Conservation (phyloP, 2,329 filamentous ascomycete species). For the Fusarium sp. region DNA sequence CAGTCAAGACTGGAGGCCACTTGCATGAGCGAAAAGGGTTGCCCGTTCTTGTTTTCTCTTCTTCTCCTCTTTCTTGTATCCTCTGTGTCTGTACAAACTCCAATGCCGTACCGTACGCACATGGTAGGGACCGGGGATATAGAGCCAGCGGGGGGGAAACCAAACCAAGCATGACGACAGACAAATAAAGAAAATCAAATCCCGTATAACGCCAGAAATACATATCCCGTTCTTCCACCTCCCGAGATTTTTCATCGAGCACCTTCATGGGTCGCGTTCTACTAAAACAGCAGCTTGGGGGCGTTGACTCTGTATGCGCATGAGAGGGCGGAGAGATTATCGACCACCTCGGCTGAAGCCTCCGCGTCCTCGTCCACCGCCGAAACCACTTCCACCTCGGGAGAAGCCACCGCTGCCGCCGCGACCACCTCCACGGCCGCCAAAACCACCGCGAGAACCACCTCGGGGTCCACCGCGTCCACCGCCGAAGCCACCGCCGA, state of each 20-base stretch:
- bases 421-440: slow-evolving; percentile 51
- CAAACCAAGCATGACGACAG: slow-evolving; percentile 41
- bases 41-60: slow-evolving; percentile 44
- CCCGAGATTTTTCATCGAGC: slow-evolving; percentile 19
- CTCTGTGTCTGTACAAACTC: slow-evolving; percentile 50
- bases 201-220: slow-evolving; percentile 46
- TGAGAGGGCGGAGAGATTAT: slow-evolving; percentile 16
- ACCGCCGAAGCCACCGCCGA: slow-evolving; percentile 58
- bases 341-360: slow-evolving; percentile 51
- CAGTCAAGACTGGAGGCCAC: neutral
- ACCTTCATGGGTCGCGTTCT: slow-evolving; percentile 41
- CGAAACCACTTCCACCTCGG: slow-evolving; percentile 48
- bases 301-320: slow-evolving; percentile 14
- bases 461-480: slow-evolving; percentile 54
- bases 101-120: slow-evolving; percentile 42
- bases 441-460: slow-evolving; percentile 43
- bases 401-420: slow-evolving; percentile 46
- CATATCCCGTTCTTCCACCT: slow-evolving; percentile 38
- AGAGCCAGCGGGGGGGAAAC: slow-evolving; percentile 37
- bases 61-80: slow-evolving; percentile 43
- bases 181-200: slow-evolving; percentile 30
- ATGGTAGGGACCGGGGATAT: slow-evolving; percentile 35
- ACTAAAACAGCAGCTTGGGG: slow-evolving; percentile 25
- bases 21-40: slow-evolving; percentile 34
- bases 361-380: slow-evolving; percentile 49